Evolutionary conservation across 1,139 yeast genomes (phyloP).

Genomic region (Taphrina sp.): DNA sequence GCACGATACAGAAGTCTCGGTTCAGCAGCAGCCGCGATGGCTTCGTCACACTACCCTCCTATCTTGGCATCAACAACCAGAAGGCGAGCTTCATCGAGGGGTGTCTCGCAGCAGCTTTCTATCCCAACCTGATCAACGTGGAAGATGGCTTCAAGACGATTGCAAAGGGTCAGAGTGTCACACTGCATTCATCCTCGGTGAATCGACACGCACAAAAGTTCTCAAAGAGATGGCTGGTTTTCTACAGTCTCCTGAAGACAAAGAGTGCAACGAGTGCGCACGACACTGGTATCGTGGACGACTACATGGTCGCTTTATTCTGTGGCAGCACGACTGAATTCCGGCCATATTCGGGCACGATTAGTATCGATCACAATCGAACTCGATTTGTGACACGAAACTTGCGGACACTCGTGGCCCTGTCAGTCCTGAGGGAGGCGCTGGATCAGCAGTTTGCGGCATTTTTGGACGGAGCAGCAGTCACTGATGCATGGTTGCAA

Average conservation of each 20-base stretch:
- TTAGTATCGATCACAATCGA: slow-evolving; percentile 18
- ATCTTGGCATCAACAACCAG: slow-evolving; percentile 5
- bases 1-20: slow-evolving; percentile 16
- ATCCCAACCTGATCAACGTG: slow-evolving; percentile 31
- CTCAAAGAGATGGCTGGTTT: slow-evolving; percentile 17
- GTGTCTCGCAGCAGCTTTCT: slow-evolving; percentile 29
- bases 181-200: slow-evolving; percentile 25
- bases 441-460: slow-evolving; percentile 18
- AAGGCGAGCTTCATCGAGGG: slow-evolving; percentile 9
- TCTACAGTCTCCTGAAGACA: slow-evolving; percentile 23
- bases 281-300: slow-evolving; percentile 31
- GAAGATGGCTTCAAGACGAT: slow-evolving; percentile 24
- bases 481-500: slow-evolving; percentile 15
- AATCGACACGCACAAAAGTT: slow-evolving; percentile 4
- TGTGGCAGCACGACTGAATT: slow-evolving; percentile 25
- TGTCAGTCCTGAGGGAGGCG: slow-evolving; percentile 13
- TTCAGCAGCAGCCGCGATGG: slow-evolving; percentile 26
- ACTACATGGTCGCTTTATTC: slow-evolving; percentile 25
- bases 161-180: slow-evolving; percentile 22
- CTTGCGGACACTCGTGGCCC: slow-evolving; percentile 20
- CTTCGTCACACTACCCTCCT: slow-evolving; percentile 23
- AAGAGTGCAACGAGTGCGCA: slow-evolving; percentile 23
- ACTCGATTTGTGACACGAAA: slow-evolving; percentile 17
- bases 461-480: slow-evolving; percentile 12
- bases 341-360: slow-evolving; percentile 20